Conservation (phyloP, 352 stramenopile genomes). For the Elongisporangium prolatum region DNA sequence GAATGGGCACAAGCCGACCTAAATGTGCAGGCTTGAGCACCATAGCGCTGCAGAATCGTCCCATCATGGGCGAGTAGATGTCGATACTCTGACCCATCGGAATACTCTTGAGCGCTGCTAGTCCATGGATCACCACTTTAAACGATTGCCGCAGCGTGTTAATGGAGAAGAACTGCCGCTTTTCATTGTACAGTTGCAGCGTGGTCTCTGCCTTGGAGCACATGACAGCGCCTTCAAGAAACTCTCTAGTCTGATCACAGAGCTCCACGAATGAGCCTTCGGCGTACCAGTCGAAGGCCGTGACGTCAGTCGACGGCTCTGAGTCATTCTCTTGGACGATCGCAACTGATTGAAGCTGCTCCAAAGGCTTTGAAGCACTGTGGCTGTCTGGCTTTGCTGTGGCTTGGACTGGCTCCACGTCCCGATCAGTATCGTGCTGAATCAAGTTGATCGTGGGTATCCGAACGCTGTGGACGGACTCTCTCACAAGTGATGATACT, state of each 20-base stretch:
- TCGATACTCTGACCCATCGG: slow-evolving; percentile 42
- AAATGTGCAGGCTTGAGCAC: slow-evolving; percentile 37
- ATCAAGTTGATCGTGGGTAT: neutral
- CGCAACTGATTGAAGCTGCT: neutral
- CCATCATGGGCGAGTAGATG: slow-evolving; percentile 50
- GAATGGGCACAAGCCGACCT: slow-evolving; percentile 36
- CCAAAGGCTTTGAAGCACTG: neutral
- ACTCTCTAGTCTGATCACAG: slow-evolving; percentile 24
- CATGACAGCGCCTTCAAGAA: slow-evolving; percentile 45
- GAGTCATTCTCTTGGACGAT: neutral
- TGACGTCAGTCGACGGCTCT: neutral
- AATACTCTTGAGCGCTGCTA: slow-evolving; percentile 35
- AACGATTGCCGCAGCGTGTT: slow-evolving; percentile 24
- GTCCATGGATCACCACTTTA: slow-evolving; percentile 51
- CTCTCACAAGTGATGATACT: neutral
- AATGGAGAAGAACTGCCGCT: slow-evolving; percentile 46
- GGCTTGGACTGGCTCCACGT: neutral
- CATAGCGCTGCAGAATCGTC: slow-evolving; percentile 24
- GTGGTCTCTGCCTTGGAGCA: slow-evolving; percentile 29
- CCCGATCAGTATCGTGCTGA: neutral
- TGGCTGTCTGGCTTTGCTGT: neutral
- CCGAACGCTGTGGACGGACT: neutral
- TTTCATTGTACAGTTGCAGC: slow-evolving; percentile 56
- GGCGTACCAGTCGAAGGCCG: slow-evolving; percentile 44
- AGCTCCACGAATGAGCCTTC: slow-evolving; percentile 49